These are phyloP conservation scores for Zygoascus sp. DNA, from an alignment of 1,139 yeast species.

Conservation along the genomic window DNA sequence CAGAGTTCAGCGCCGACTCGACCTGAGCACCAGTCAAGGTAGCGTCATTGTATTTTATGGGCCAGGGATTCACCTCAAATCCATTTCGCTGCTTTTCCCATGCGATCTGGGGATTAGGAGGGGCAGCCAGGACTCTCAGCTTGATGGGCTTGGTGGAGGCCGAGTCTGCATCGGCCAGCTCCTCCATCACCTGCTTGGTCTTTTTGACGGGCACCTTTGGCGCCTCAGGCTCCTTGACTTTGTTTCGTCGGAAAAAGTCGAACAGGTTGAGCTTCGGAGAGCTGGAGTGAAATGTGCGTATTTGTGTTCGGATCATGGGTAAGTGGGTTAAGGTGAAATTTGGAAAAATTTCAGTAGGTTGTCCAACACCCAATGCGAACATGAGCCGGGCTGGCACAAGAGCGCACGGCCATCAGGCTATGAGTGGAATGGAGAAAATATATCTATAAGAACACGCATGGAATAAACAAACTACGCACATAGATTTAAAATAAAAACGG, in stretches of 20 bases:
- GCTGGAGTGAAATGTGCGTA: conserved; percentile 10
- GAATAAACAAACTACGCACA: too few species aligned
- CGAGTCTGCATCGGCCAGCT: conserved; percentile 20
- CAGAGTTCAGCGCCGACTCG: conserved; percentile 18
- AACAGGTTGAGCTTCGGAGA: conserved; percentile 18
- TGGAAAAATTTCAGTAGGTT: conserved; percentile 1
- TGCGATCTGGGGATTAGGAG: conserved; percentile 20
- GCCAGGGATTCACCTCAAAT: conserved; percentile 31
- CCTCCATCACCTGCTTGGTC: conserved; percentile 26
- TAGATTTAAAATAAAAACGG: too few species aligned
- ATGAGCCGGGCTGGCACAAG: too few species aligned
- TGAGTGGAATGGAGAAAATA: too few species aligned
- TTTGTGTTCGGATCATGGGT: not conserved
- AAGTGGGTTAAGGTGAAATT: not conserved
- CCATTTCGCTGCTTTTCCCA: conserved; percentile 25
- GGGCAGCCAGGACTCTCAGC: conserved; percentile 30
- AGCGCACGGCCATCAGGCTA: too few species aligned
- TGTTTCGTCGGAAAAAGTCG: conserved; percentile 23
- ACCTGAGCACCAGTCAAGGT: conserved; percentile 23
- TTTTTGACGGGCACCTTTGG: conserved; percentile 16
- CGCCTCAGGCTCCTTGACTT: conserved; percentile 19
- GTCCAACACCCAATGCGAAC: too few species aligned
- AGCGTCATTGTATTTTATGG: conserved; percentile 25
- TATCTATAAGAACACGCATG: too few species aligned
- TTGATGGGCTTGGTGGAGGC: conserved; percentile 19